These are phyloP conservation scores for cucumber (Cucumis sativus) DNA, from an alignment of 306 rosid genomes.

Conservation along the genomic window Cucumber_9930_V3 NC_026656.2:14746001-14746500, in stretches of 20 bases:
- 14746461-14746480: not conserved
- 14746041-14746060: not conserved
- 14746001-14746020: not conserved
- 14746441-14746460: not conserved
- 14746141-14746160: not conserved
- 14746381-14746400: conserved; percentile 64
- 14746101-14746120: not conserved
- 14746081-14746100: not conserved
- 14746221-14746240: conserved; percentile 93
- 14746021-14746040: not conserved
- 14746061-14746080: not conserved
- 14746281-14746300: conserved; percentile 7
- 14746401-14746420: conserved; percentile 80
- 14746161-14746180: not conserved
- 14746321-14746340: conserved; percentile 98
- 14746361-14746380: conserved; percentile 71
- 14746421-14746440: not conserved
- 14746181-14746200: conserved; percentile 50
- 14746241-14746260: conserved; percentile 64
- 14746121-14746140: not conserved
- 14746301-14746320: conserved; percentile 40
- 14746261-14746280: not conserved
- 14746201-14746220: conserved; percentile 92
- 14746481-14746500: not conserved
- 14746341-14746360: conserved; percentile 77